Conservation (phyloP, 345 rosid species). For the Eucalyptus erythrocorys region DNA sequence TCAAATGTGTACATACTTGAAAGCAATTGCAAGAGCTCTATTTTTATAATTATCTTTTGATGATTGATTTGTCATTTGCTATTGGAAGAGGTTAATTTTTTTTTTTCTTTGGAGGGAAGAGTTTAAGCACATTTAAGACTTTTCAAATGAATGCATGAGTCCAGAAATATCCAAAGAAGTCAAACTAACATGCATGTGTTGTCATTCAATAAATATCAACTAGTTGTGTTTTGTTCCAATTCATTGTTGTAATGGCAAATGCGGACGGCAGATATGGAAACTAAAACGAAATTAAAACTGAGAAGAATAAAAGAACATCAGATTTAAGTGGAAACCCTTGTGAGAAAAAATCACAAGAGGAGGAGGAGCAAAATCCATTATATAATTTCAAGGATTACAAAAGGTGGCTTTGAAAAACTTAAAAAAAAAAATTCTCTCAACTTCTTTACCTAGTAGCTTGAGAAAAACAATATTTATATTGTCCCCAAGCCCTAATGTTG, state of each 20-base stretch:
- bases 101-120: background rate
- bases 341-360: too few species aligned
- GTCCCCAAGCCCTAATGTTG: too few species aligned
- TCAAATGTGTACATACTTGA: background rate
- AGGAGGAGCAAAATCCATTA: too few species aligned
- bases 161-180: background rate
- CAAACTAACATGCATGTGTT: too few species aligned
- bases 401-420: too few species aligned
- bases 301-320: too few species aligned
- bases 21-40: background rate
- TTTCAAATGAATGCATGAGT: background rate
- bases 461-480: too few species aligned
- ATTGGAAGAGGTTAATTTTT: background rate
- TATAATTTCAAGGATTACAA: too few species aligned
- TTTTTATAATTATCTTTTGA: background rate
- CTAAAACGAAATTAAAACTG: fast-evolving
- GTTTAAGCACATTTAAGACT: background rate
- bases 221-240: background rate
- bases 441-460: too few species aligned
- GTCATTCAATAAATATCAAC: background rate
- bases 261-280: fast-evolving
- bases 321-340: too few species aligned
- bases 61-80: background rate
- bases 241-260: background rate
- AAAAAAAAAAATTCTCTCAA: too few species aligned